These are phyloP conservation scores for Theileria parva DNA, from an alignment of 169 alveolate genomes.

Conservation along the genomic window DNA sequence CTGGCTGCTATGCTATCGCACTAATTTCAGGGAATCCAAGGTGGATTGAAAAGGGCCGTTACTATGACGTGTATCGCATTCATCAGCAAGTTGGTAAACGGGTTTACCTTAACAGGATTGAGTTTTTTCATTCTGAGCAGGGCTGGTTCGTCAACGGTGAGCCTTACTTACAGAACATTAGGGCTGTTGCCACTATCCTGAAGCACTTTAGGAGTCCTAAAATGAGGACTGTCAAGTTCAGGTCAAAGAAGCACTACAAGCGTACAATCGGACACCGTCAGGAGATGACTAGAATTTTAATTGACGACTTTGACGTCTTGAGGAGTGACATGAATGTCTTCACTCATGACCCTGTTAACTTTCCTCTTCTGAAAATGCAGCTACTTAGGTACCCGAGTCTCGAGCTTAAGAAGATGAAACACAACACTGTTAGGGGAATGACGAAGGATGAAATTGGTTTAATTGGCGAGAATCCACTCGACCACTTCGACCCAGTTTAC, in stretches of 20 bases:
- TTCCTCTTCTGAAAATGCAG: constrained; percentile 49
- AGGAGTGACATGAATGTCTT: constrained; percentile 26
- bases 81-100: constrained; percentile 78
- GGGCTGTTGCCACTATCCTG: constrained; percentile 74
- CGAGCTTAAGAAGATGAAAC: constrained; percentile 54
- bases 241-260: constrained; percentile 80
- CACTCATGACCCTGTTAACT: constrained; percentile 49
- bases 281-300: constrained; percentile 73
- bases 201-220: constrained; percentile 84
- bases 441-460: constrained; percentile 47
- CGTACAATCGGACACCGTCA: constrained; percentile 77
- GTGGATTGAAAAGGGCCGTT: constrained; percentile 84
- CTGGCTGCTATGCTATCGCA: constrained; percentile 78
- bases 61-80: constrained; percentile 80
- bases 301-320: constrained; percentile 63
- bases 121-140: constrained; percentile 71
- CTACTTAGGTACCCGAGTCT: constrained; percentile 44
- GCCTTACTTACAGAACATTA: constrained; percentile 80
- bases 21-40: constrained; percentile 78
- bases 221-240: constrained; percentile 71
- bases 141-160: constrained; percentile 77
- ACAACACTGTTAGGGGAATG: constrained; percentile 43
- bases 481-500: constrained; percentile 66
- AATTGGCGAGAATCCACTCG: constrained; percentile 55
- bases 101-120: constrained; percentile 72